A percentile compares a stretch with the other conserved stretches of the same genome.
Evolutionary conservation across 2,329 filamentous ascomycete species (phyloP).

Genomic region (Cytospora piceicola): DNA sequence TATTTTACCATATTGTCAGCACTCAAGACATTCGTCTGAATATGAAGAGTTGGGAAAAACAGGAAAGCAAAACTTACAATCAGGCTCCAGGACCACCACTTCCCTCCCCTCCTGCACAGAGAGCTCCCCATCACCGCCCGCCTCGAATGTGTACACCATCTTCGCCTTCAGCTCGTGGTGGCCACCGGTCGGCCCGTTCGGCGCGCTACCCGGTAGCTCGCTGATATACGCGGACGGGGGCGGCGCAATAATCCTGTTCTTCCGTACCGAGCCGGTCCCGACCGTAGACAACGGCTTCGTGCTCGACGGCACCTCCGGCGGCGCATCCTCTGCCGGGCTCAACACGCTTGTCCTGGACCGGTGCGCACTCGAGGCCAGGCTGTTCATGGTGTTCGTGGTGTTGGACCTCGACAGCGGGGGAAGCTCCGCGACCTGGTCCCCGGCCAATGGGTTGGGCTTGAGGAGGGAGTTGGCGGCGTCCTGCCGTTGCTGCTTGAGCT

Average conservation of each 20-base stretch:
- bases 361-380: slow-evolving; percentile 80
- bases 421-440: slow-evolving; percentile 57
- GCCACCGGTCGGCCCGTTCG: slow-evolving; percentile 45
- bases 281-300: slow-evolving; percentile 41
- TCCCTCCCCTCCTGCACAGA: slow-evolving; percentile 79
- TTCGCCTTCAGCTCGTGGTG: slow-evolving; percentile 65
- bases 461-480: slow-evolving; percentile 69
- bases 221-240: slow-evolving; percentile 82
- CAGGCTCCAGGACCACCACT: slow-evolving; percentile 78
- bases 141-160: slow-evolving; percentile 89
- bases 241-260: slow-evolving; percentile 81
- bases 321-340: slow-evolving; percentile 55
- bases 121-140: slow-evolving; percentile 78
- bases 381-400: slow-evolving; percentile 90
- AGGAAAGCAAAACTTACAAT: slow-evolving; percentile 66
- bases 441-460: slow-evolving; percentile 48
- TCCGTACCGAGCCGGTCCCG: slow-evolving; percentile 48
- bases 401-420: slow-evolving; percentile 76
- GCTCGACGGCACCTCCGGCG: slow-evolving; percentile 47
- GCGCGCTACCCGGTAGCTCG: slow-evolving; percentile 59
- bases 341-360: slow-evolving; percentile 71
- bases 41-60: not conserved
- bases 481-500: slow-evolving; percentile 84
- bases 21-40: slow-evolving; percentile 20
- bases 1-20: slow-evolving; percentile 47